Base-by-base conservation (phyloP, 805 yeast genomes). In the Candida chilensis region DNA sequence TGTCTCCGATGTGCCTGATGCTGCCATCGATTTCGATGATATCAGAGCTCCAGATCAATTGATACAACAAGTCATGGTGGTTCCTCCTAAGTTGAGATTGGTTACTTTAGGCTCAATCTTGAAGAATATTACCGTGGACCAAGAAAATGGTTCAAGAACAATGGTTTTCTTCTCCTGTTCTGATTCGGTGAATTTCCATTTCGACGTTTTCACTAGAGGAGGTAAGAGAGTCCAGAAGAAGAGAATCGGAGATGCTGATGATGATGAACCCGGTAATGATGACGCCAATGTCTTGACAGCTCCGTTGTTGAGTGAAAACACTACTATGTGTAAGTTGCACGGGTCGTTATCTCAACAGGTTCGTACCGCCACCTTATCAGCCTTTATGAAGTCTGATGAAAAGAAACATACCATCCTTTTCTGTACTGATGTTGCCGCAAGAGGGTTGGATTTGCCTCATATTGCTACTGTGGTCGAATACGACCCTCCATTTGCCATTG, bases 381-480 rank as follows among this genome's bases (percentile, higher is more conserved):
- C 72, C 26, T 86, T 84, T 54, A 58, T 64, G 22, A 67, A 57
- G 38, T 60, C 51, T 1, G 60, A 59, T 24, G 61, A 66, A 5
- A 24, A 38, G 5, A 67, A 67, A 33, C 78, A 78, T 44, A 67
- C 79, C 2, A 66, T 92, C 14, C 64, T 92, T 45, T 73, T 92
- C 42, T 90, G 97, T 64, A 92, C 99, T 0, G 99, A 92, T 67
- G 97, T 92, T 37, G 98, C 96, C 0, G 78, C 97, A 20, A 76
- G 99, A 59, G 99, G 99, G 38, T 66, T 92, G 38, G 99, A 92
- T 64, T 60, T 92, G 33, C 95, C 96, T 2, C 69, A 74, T 30
- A 85, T 92, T 35, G 73, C 92, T 27, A 74, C 79, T 28, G 95
- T 92, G 19, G 66, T 92, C 13, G 98, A 92, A 52, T 80, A 78